Evolutionary conservation across 192 early-diverging fungal genomes (phyloP), one percentile per base, ranked within the genome.

Genomic region (Entomortierella lignicola): DNA sequence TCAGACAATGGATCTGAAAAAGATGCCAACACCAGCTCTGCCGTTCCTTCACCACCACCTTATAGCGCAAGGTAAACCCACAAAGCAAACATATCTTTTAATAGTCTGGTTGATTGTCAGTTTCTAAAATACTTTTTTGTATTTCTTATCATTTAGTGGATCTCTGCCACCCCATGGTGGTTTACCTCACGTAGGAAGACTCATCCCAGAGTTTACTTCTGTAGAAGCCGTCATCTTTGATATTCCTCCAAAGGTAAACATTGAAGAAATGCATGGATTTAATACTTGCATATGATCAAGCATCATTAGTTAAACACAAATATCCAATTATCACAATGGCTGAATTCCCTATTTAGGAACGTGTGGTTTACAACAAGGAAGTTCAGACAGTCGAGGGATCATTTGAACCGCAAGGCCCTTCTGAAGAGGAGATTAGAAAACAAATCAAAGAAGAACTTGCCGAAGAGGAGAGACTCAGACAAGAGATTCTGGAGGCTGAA

Each of bases 341-440:
- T 32, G 15, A 8, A 48, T 32, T 32, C 26, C 18, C 39, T 15
- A 11, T 25, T 39, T 55, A 93, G 91, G 92, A 96, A 84, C 87
- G 85, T 55, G 91, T 97, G 20, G 87, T 89, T 29, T 98, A 98
- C 84, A 93, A 88, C 75, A 98, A 98, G 80, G 96, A 96, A 67
- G 88, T 91, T 8, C 93, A 95, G 72, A 94, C 93, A 5, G 77
- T 81, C 0, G 90, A 89, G 39, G 85, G 70, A 21, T 87, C 84
- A 15, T 84, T 85, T 66, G 87, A 86, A 34, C 71, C 83, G 12
- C 83, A 81, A 58, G 80, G 83, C 65, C 79, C 80, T 15, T 71
- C 72, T 42, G 87, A 85, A 75, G 81, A 86, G 41, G 85, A 86
- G 44, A 83, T 88, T 20, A 61, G 85, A 23, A 77, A 81, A 25